Evolutionary conservation across 2,329 filamentous ascomycete genomes (phyloP), one percentile per base, ranked within the genome.

Genomic region (Penicillium capsulatum): DNA sequence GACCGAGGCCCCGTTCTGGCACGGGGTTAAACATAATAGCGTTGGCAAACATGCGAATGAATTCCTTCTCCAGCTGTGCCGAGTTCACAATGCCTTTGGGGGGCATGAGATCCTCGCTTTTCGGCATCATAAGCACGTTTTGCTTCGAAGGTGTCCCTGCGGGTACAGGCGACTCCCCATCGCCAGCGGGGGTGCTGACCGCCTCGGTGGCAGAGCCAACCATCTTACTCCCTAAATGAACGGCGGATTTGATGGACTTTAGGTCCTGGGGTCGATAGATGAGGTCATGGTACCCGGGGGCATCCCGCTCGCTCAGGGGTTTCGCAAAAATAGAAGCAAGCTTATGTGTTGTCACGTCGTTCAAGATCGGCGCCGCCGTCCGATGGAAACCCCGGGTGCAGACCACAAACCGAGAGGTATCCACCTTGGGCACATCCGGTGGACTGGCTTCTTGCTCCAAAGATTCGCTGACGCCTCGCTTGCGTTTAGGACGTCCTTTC

Each of bases 21-120:
- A 94, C 87, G 0, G 86, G 82, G 55, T 97, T 97, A 72, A 95
- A 98, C 92, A 98, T 97, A 65, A 96, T 85, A 13, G 92, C 91
- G 58, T 97, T 97, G 51, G 89, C 88, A 63, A 97, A 95, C 86
- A 97, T 96, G 55, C 94, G 86, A 54, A 94, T 87, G 8, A 97
- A 72, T 63, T 97, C 91, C 51, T 89, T 87, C 65, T 97, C 91
- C 11, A 97, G 75, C 62, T 97, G 92, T 1, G 84, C 81, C 35
- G 86, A 90, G 64, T 97, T 97, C 64, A 97, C 86, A 54, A 97
- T 95, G 14, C 83, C 87, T 54, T 82, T 86, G 0, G 92, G 91
- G 2, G 91, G 87, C 2, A 91, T 75, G 17, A 95, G 72, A 41
- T 96, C 87, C 34, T 83, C 77, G 2, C 79, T 84, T 40, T 85